Conservation (phyloP, 257 asterid species). For the Nicotiana paniculata region DNA sequence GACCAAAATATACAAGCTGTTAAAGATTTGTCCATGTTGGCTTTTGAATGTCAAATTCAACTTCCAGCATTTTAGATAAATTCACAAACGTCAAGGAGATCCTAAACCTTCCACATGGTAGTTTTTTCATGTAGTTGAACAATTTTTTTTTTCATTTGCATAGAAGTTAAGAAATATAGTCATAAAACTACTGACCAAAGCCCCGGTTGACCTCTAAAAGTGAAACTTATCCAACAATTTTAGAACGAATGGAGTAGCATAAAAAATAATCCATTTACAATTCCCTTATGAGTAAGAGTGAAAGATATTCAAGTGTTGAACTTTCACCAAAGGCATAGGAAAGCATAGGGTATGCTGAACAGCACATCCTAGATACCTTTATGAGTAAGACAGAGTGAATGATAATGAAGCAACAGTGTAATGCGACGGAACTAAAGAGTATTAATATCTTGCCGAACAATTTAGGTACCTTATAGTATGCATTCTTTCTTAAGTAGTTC, state of each 20-base stretch:
- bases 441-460: not conserved
- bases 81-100: not conserved
- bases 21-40: not conserved
- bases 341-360: not conserved
- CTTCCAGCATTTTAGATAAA: not conserved
- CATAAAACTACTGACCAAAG: not conserved
- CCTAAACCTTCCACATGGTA: not conserved
- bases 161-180: not conserved
- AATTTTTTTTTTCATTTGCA: not conserved
- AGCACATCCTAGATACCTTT: not conserved
- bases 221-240: not conserved
- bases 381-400: not conserved
- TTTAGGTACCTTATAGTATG: conserved; percentile 77
- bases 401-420: not conserved
- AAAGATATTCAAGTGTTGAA: not conserved
- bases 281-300: too few species aligned
- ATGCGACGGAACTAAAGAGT: not conserved
- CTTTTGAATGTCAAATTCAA: not conserved
- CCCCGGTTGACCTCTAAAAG: not conserved
- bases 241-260: not conserved
- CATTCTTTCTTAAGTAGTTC: conserved; percentile 77
- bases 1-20: not conserved
- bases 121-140: not conserved
- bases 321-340: not conserved
- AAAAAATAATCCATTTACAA: not conserved